Conservation (phyloP, 2,329 filamentous ascomycete species). For the Leptographium radiaticola region DNA sequence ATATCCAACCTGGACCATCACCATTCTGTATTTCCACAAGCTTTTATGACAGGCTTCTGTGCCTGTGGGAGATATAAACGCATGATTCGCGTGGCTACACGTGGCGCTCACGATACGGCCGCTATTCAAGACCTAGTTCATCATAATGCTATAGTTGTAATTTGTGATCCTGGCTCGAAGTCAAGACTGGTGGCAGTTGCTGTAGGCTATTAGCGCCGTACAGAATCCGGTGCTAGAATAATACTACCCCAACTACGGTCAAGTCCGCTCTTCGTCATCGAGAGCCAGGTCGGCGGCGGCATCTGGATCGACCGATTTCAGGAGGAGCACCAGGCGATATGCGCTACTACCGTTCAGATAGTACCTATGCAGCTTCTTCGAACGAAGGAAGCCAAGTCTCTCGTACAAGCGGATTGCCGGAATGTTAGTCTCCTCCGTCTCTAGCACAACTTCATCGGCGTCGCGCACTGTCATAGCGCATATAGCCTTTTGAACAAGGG, state of each 20-base stretch:
- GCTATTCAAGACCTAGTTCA: too few relatives aligned
- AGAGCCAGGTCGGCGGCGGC: slow-evolving; percentile 21
- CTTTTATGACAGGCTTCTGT: slow-evolving; percentile 62
- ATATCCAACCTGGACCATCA: slow-evolving; percentile 37
- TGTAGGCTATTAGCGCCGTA: not conserved
- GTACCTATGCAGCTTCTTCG: slow-evolving; percentile 86
- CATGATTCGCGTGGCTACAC: not conserved
- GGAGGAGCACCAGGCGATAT: slow-evolving; percentile 71
- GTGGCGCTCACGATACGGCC: too few relatives aligned
- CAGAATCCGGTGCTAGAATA: not conserved
- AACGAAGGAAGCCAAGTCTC: slow-evolving; percentile 77
- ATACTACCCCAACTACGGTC: not conserved
- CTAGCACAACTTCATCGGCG: slow-evolving; percentile 89
- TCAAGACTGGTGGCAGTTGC: too few relatives aligned
- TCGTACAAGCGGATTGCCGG: slow-evolving; percentile 90
- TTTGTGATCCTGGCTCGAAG: too few relatives aligned
- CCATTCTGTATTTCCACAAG: slow-evolving; percentile 53
- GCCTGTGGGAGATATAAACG: slow-evolving; percentile 41
- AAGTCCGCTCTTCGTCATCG: slow-evolving; percentile 16
- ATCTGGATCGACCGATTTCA: slow-evolving; percentile 43
- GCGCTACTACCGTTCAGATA: slow-evolving; percentile 95
- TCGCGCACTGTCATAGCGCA: slow-evolving; percentile 75
- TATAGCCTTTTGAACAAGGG: slow-evolving; percentile 78
- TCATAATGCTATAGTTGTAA: too few relatives aligned
- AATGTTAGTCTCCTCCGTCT: slow-evolving; percentile 88